Percentiles rank a stretch among this genome's conserved stretches.
These are phyloP conservation scores for Mortierella claussenii DNA, from an alignment of 192 early-diverging fungal genomes.

Conservation along the genomic window DNA sequence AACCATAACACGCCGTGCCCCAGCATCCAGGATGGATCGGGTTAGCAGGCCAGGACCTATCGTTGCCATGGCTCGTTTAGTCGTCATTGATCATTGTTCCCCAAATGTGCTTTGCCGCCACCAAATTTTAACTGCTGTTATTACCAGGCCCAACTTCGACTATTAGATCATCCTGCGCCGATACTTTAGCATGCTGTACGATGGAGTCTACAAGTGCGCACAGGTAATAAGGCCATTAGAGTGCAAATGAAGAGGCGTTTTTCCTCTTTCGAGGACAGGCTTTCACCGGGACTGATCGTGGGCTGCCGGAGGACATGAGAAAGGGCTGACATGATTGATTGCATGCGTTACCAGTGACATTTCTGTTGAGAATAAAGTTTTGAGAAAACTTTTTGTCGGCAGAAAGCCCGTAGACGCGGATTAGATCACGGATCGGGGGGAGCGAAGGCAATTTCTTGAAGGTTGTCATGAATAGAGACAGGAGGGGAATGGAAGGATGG, in stretches of 20 bases:
- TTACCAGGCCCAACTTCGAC: conserved; percentile 82
- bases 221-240: background rate
- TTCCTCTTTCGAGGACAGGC: no score
- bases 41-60: conserved; percentile 79
- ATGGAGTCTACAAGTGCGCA: conserved; percentile 79
- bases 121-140: conserved; percentile 73
- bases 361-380: conserved; percentile 86
- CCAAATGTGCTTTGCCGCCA: conserved; percentile 57
- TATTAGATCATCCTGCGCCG: conserved; percentile 64
- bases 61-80: background rate
- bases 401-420: conserved; percentile 76
- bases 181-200: conserved; percentile 66
- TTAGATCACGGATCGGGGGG: conserved; percentile 76
- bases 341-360: no score
- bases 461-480: background rate
- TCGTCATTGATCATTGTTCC: background rate
- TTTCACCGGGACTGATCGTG: no score
- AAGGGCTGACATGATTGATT: no score
- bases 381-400: conserved; percentile 81
- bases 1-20: conserved; percentile 69
- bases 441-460: conserved; percentile 63
- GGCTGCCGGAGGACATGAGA: no score
- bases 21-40: conserved; percentile 77
- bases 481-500: background rate
- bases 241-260: background rate